phyloP scores from a whole-genome alignment of 768 basidiomycete species.

The Macrolepiota dolichaula region DNA sequence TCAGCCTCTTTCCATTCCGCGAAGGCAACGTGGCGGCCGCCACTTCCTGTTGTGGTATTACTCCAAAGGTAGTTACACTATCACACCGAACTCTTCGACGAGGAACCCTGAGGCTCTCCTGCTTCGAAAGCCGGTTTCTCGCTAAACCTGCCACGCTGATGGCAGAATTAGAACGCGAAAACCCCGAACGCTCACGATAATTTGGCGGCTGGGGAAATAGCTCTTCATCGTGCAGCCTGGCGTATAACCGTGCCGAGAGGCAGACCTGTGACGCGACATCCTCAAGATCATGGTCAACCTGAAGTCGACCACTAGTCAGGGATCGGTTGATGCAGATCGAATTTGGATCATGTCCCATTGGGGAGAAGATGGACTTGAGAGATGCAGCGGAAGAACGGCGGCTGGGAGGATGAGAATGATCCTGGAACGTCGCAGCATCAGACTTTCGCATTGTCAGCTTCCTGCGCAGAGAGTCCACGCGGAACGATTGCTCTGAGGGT shows the following conservation, averaged over 20 bases:
- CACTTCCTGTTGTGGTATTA: constrained; percentile 19
- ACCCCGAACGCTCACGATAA: constrained; percentile 29
- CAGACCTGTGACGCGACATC: constrained; percentile 81
- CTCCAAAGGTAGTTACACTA: constrained; percentile 29
- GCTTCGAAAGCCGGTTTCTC: constrained; percentile 57
- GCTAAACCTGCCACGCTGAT: constrained; percentile 62
- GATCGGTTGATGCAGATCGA: constrained; percentile 67
- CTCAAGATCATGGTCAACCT: constrained; percentile 72
- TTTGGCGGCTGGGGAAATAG: constrained; percentile 51
- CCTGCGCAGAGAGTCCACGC: constrained; percentile 24
- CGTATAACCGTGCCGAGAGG: constrained; percentile 63
- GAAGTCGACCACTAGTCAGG: constrained; percentile 59
- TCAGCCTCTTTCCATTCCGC: constrained; percentile 32
- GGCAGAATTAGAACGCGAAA: constrained; percentile 55
- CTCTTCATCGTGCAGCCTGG: constrained; percentile 58
- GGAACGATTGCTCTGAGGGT: constrained; percentile 33
- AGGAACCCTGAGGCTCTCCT: constrained; percentile 69
- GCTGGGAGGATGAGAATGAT: constrained; percentile 31
- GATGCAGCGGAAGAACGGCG: constrained; percentile 66
- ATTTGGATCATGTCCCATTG: constrained; percentile 48
- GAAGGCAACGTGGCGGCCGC: constrained; percentile 18
- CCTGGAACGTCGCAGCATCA: constrained; percentile 21
- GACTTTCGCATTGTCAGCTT: constrained; percentile 24
- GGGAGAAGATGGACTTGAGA: constrained; percentile 56
- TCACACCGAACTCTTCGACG: constrained; percentile 47